phyloP scores from a whole-genome alignment of 331 rosid genomes.

The Saraca asoca region DNA sequence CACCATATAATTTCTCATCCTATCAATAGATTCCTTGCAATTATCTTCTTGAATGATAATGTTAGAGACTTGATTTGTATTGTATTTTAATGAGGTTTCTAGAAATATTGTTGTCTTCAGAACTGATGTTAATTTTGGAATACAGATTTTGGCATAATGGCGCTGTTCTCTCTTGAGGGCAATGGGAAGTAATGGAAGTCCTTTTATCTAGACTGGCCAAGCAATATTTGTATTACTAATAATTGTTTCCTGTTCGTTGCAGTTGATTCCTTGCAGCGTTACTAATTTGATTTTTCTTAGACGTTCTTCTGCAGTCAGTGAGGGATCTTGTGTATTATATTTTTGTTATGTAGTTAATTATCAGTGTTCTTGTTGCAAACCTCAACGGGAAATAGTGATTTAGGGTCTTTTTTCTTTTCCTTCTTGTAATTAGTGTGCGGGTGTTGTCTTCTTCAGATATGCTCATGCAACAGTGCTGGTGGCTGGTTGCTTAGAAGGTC shows the following conservation, averaged over 20 bases:
- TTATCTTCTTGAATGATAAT: slow-evolving; percentile 31
- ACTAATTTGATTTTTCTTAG: slow-evolving; percentile 30
- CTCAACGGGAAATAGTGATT: slow-evolving; percentile 23
- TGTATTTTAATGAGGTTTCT: slow-evolving; percentile 32
- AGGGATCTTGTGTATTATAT: slow-evolving; percentile 1
- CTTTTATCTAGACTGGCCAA: slow-evolving; percentile 35
- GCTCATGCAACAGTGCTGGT: slow-evolving; percentile 17
- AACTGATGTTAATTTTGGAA: slow-evolving; percentile 47
- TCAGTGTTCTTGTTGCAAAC: slow-evolving; percentile 3
- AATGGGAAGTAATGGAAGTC: slow-evolving; percentile 45
- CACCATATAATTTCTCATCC: slow-evolving; percentile 29
- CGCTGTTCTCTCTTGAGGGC: slow-evolving; percentile 41
- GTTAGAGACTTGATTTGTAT: slow-evolving; percentile 36
- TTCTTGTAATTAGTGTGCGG: slow-evolving; percentile 27
- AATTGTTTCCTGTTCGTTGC: slow-evolving; percentile 26
- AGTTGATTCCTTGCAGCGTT: slow-evolving; percentile 8
- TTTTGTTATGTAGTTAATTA: not conserved
- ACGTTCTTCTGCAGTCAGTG: slow-evolving; percentile 25
- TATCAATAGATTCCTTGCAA: slow-evolving; percentile 32
- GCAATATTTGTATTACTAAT: not conserved
- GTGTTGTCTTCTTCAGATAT: slow-evolving; percentile 27
- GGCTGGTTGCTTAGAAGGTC: slow-evolving; percentile 29
- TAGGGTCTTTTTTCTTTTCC: not conserved
- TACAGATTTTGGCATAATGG: slow-evolving; percentile 51
- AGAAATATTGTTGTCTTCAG: slow-evolving; percentile 23